Conservation (phyloP, 345 rosid species). For the Dipteronia sinensis region DNA sequence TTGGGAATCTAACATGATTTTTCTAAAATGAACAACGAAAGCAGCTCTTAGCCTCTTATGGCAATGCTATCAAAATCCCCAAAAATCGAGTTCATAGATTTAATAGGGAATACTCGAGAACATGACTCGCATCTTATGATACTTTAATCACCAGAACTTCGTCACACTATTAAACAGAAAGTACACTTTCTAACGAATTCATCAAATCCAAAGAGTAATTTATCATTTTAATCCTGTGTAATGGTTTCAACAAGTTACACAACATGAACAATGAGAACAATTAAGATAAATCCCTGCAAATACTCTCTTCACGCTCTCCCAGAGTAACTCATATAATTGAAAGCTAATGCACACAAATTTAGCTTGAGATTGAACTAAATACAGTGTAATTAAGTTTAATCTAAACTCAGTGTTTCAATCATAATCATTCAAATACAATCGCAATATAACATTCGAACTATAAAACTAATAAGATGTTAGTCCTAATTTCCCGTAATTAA, state of each 20-base stretch:
- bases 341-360: background rate
- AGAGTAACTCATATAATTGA: background rate
- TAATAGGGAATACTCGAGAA: background rate
- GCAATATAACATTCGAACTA: too few relatives aligned
- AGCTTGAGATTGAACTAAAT: background rate
- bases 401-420: background rate
- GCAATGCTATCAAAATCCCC: background rate
- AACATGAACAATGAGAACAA: background rate
- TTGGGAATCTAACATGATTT: background rate
- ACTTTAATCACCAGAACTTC: too few relatives aligned
- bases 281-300: background rate
- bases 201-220: background rate
- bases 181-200: background rate
- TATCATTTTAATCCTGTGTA: background rate
- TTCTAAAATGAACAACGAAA: background rate
- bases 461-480: background rate
- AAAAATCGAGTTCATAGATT: background rate
- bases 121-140: background rate
- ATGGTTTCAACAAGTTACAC: background rate
- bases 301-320: background rate
- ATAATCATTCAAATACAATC: background rate
- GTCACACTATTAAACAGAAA: too few relatives aligned
- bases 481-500: background rate
- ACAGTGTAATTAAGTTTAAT: background rate
- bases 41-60: background rate